Evolutionary conservation across 2,329 filamentous ascomycete species (phyloP).

Genomic region (Coniella lustricola): DNA sequence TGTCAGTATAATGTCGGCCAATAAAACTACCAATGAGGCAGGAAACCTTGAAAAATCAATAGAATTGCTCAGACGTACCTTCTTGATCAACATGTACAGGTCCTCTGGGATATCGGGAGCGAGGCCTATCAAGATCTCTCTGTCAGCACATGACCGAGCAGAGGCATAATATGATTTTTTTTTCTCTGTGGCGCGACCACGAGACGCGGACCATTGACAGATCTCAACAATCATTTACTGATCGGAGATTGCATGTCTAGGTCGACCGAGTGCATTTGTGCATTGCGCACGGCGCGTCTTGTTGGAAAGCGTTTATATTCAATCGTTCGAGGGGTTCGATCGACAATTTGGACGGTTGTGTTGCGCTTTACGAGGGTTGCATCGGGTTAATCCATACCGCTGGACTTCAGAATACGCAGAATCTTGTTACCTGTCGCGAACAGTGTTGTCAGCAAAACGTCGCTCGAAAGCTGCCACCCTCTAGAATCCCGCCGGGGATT

Average conservation of each 20-base stretch:
- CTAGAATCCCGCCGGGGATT: background rate
- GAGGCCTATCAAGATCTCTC: constrained; percentile 88
- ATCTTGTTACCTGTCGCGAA: constrained; percentile 87
- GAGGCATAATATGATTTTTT: constrained; percentile 52
- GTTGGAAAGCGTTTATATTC: background rate
- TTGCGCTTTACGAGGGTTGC: background rate
- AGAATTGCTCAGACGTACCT: constrained; percentile 49
- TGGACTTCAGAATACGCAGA: constrained; percentile 95
- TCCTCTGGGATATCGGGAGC: constrained; percentile 98
- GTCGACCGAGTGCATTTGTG: background rate
- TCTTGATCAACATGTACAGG: constrained; percentile 99
- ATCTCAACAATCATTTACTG: background rate
- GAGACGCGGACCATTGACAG: constrained; percentile 3
- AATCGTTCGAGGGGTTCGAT: background rate
- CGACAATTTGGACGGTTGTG: background rate
- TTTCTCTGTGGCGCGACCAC: constrained; percentile 9
- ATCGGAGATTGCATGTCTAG: too few relatives aligned
- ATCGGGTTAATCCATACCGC: constrained; percentile 63
- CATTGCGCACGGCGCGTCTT: constrained; percentile 3
- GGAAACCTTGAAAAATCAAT: too few relatives aligned
- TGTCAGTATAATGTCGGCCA: background rate
- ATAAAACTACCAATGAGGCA: too few relatives aligned
- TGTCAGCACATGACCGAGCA: constrained; percentile 87
- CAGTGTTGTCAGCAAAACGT: constrained; percentile 33
- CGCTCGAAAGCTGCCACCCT: background rate